Base-by-base conservation (phyloP, 2,329 filamentous ascomycete genomes). In the Colletotrichum graminicola region DNA sequence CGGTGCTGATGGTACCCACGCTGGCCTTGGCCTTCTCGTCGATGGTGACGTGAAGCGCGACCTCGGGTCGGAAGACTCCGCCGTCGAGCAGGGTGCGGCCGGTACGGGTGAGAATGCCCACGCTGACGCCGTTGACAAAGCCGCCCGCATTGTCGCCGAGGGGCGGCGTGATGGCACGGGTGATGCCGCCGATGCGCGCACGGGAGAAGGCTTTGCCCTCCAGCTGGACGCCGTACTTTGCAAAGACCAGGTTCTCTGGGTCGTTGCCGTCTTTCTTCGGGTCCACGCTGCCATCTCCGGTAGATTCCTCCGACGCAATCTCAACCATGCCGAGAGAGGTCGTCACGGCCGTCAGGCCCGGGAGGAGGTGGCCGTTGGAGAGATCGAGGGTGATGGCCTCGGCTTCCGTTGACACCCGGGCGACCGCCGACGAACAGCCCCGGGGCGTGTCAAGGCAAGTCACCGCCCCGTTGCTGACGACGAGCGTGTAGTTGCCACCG, bases 281-380 rank as follows among this genome's bases (percentile, higher is more conserved):
- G 23, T 78, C 78, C 12, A 80, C 78, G 5, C 72, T 67, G 18
- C 88, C 87, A 74, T 89, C 87, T 3, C 82, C 79, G 0, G 87
- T 88, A 29, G 77, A 78, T 1, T 75, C 72, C 62, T 86, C 84
- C 1, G 77, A 78, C 26, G 78, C 75, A 51, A 89, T 88, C 74
- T 89, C 88, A 14, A 79, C 76, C 5, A 89, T 78, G 1, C 88
- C 88, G 2, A 89, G 80, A 10, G 77, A 75, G 6, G 80, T 79
- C 5, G 85, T 83, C 43, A 89, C 79, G 2, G 85, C 83, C n/a
- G 83, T 87, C 41, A 89, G 76, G 0, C 86, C 82, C 3, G 86
- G 84, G 10, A 84, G 80, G 45, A 88, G 74, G 72, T 87, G 78
- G 3, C 86, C 87, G 52, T 88, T 79, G 18, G 79, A 56, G 4